These are phyloP conservation scores for Pseudogymnoascus sp. DNA, from an alignment of 2,329 filamentous ascomycete species.

Conservation along the genomic window DNA sequence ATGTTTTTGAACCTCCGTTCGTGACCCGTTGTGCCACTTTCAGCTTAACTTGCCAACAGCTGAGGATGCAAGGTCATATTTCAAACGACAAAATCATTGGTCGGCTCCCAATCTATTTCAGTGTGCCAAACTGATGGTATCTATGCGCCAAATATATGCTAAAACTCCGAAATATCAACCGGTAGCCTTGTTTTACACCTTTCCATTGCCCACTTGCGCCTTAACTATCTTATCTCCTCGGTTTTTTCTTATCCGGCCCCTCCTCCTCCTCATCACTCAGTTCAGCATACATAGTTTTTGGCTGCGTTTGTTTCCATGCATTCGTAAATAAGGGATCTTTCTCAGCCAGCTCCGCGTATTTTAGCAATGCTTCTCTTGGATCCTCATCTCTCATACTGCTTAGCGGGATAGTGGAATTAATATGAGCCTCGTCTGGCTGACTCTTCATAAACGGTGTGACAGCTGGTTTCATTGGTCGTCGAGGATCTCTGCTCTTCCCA, in stretches of 20 bases:
- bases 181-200: not conserved
- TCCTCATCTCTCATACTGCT: slow-evolving; percentile 95
- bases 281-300: slow-evolving; percentile 83
- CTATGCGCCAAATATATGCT: slow-evolving; percentile 2
- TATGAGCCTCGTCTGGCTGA: slow-evolving; percentile 82
- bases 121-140: not conserved
- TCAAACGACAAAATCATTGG: not conserved
- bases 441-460: slow-evolving; percentile 86
- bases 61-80: not conserved
- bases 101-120: not conserved
- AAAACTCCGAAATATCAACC: not conserved
- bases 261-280: slow-evolving; percentile 75
- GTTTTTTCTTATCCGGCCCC: slow-evolving; percentile 23
- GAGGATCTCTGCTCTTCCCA: slow-evolving; percentile 68
- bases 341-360: slow-evolving; percentile 88
- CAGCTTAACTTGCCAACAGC: not conserved
- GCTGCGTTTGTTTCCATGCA: slow-evolving; percentile 87
- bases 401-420: slow-evolving; percentile 79
- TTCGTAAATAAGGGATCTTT: slow-evolving; percentile 92
- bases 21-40: not conserved
- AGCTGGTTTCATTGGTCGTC: slow-evolving; percentile 74
- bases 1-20: not conserved
- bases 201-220: not conserved
- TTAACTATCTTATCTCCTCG: not conserved
- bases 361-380: slow-evolving; percentile 83